Conservation (phyloP, 2,329 filamentous ascomycete genomes). For the Cryphonectria nitschkei region DNA sequence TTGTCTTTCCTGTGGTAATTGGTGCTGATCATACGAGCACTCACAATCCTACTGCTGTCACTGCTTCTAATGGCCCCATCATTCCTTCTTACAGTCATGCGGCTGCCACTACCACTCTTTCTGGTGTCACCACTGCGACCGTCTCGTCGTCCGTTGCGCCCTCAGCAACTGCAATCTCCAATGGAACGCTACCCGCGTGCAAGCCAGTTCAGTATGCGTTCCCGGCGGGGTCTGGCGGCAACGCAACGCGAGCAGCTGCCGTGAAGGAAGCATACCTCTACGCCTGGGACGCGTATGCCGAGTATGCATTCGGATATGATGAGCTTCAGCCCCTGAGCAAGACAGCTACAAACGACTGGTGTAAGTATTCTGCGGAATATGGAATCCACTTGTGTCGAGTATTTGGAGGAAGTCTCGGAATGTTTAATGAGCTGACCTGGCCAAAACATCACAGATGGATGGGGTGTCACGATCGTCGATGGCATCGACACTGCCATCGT, state of each 20-base stretch:
- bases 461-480: slow-evolving; percentile 21
- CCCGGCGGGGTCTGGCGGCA: slow-evolving; percentile 17
- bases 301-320: slow-evolving; percentile 20
- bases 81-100: slow-evolving; percentile 17
- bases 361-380: not conserved
- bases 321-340: slow-evolving; percentile 18
- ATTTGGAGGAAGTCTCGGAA: not conserved
- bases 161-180: slow-evolving; percentile 12
- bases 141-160: slow-evolving; percentile 10
- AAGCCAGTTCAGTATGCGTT: slow-evolving; percentile 17
- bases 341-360: slow-evolving; percentile 19
- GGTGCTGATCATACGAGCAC: slow-evolving; percentile 4
- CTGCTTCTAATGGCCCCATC: slow-evolving; percentile 15
- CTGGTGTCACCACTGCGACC: slow-evolving; percentile 15
- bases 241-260: slow-evolving; percentile 19
- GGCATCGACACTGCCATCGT: slow-evolving; percentile 21
- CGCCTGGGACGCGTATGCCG: slow-evolving; percentile 18
- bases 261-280: slow-evolving; percentile 21
- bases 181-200: slow-evolving; percentile 15
- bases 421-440: not conserved
- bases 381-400: not conserved
- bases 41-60: slow-evolving; percentile 14
- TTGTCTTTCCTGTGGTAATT: not conserved
- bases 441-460: slow-evolving; percentile 9
- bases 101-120: slow-evolving; percentile 17